These are phyloP conservation scores for Colletotrichum spaethianum DNA, from an alignment of 2,329 filamentous ascomycete genomes.

Conservation along the genomic window DNA sequence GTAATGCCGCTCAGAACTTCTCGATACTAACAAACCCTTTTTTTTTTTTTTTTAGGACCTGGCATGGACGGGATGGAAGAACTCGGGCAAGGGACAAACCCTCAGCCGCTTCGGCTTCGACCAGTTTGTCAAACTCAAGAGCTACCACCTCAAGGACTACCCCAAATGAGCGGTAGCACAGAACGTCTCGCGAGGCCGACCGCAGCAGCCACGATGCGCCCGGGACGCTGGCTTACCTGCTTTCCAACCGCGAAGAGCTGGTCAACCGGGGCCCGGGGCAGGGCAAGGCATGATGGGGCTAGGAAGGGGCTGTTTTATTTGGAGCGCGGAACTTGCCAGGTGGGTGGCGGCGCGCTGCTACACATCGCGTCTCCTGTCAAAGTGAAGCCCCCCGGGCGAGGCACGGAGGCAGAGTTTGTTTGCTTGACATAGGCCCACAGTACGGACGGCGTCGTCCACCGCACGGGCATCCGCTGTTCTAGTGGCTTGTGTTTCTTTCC, in stretches of 20 bases:
- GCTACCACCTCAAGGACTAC: conserved; percentile 91
- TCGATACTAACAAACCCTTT: conserved; percentile 19
- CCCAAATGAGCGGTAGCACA: conserved; percentile 64
- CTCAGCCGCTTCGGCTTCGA: conserved; percentile 93
- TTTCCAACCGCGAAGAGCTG: neutral
- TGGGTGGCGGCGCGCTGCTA: neutral
- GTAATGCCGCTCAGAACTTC: conserved; percentile 16
- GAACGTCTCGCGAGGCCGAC: conserved; percentile 5
- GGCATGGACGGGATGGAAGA: conserved; percentile 98
- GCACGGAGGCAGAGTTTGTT: conserved; percentile 1
- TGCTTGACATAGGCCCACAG: neutral
- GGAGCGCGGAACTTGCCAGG: neutral
- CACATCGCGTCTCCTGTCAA: neutral
- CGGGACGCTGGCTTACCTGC: neutral
- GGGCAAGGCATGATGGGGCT: neutral
- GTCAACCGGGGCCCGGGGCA: neutral
- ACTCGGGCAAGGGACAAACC: conserved; percentile 92
- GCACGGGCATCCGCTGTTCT: conserved; percentile 3
- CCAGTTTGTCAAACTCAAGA: conserved; percentile 96
- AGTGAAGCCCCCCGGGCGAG: neutral
- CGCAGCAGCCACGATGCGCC: neutral
- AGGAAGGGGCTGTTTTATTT: neutral
- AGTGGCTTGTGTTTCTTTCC: neutral
- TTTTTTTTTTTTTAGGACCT: conserved; percentile 82
- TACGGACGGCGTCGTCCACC: neutral